Evolutionary conservation across 2,329 filamentous ascomycete genomes (phyloP), one percentile per base, ranked within the genome.

Genomic region (Alternaria postmessia): DNA sequence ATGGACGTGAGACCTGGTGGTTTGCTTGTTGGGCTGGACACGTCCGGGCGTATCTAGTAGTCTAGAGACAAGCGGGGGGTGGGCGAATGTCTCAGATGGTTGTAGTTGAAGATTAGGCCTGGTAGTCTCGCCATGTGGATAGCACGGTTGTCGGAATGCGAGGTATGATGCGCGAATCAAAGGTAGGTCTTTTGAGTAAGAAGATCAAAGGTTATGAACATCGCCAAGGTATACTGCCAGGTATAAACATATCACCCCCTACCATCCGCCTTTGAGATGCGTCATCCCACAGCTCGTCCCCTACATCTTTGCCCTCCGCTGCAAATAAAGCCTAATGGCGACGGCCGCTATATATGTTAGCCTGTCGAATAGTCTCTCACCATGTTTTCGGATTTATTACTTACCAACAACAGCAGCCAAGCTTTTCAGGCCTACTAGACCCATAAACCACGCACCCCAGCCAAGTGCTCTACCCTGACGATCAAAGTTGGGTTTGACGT

Each of bases 401-500:
- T 76, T 70, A 78, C 76, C 65, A 59, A 76, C 55, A 32, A 74
- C 61, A 52, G 68, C 73, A 26, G 68, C 70, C 44, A 77, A 39
- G 30, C 71, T 66, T 63, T 76, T 78, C 24, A 76, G 24, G 14
- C 74, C 74, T 6, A 77, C 6, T 7, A 75, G 24, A 0, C 75
- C 69, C 51, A 73, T 36, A 5, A 78, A 61, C 77, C 76, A 81
- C 0, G 67, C 65, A 39, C 64, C 65, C 74, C 73, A 79, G 7
- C 71, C 76, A 18, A 75, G 58, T 20, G 65, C 62, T 24, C 61
- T 78, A 8, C 87, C 87, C 42, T 85, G 76, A 26, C 87, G 83
- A 74, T 89, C 86, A 70, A 89, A 89, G 70, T 88, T 83, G 2
- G 87, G 87, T 61, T 82, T 84, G 63, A 83, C 53, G 3, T 82